Conservation (phyloP, 2,329 filamentous ascomycete genomes). For the Chrysosporium keratinophilum region DNA sequence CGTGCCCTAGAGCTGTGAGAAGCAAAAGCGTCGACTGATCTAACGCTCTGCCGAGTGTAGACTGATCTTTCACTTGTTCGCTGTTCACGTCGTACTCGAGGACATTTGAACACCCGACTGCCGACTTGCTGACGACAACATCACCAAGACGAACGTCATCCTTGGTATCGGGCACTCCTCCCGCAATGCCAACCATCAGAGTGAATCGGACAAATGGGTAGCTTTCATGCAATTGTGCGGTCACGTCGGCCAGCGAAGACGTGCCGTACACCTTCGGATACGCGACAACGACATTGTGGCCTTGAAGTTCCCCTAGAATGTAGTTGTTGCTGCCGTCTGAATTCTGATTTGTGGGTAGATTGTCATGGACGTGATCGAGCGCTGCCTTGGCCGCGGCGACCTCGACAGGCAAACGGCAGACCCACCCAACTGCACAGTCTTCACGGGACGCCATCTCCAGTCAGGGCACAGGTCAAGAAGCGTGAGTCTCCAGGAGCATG, state of each 20-base stretch:
- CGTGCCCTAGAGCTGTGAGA: slow-evolving; percentile 16
- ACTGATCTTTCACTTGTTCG: slow-evolving; percentile 3
- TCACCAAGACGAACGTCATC: slow-evolving; percentile 20
- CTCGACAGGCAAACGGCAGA: slow-evolving; percentile 13
- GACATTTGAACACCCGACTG: slow-evolving; percentile 5
- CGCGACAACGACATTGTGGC: slow-evolving; percentile 18
- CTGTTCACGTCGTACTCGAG: slow-evolving; percentile 18
- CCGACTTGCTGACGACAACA: slow-evolving; percentile 15
- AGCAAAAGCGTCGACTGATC: slow-evolving; percentile 16
- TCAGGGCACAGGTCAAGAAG: too few relatives aligned
- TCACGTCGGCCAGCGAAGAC: slow-evolving; percentile 14
- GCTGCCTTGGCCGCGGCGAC: slow-evolving; percentile 7
- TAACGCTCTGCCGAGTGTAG: slow-evolving; percentile 11
- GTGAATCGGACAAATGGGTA: slow-evolving; percentile 16
- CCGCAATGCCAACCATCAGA: slow-evolving; percentile 21
- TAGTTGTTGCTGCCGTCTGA: slow-evolving; percentile 18
- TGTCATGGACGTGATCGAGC: slow-evolving; percentile 8
- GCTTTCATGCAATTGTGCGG: slow-evolving; percentile 14
- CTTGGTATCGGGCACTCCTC: slow-evolving; percentile 16
- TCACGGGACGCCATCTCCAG: slow-evolving; percentile 4
- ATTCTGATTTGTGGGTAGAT: background rate
- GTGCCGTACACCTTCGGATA: slow-evolving; percentile 16
- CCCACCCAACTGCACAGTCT: slow-evolving; percentile 16
- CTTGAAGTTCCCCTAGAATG: slow-evolving; percentile 16
- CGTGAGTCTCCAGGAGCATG: too few relatives aligned